These are phyloP conservation scores for Penicillium canescens DNA, from an alignment of 495 filamentous ascomycete species.

Conservation along the genomic window DNA sequence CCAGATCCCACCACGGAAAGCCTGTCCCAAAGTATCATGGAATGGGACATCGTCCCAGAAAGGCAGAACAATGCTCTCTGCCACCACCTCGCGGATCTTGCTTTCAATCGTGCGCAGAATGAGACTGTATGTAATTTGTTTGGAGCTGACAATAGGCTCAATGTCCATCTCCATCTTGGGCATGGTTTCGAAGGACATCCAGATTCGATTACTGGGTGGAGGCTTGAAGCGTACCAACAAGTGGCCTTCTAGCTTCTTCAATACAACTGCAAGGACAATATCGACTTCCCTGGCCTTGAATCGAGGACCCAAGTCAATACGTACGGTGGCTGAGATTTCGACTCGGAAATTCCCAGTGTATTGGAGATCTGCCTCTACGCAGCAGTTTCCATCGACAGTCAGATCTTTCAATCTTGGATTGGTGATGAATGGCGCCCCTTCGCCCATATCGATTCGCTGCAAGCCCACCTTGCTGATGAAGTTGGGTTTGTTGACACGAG, in stretches of 20 bases:
- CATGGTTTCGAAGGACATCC: slow-evolving; percentile 90
- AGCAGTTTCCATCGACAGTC: slow-evolving; percentile 86
- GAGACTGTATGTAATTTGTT: slow-evolving; percentile 90
- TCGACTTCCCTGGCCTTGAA: slow-evolving; percentile 92
- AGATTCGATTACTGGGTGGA: slow-evolving; percentile 90
- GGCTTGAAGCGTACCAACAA: slow-evolving; percentile 85
- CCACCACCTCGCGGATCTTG: slow-evolving; percentile 87
- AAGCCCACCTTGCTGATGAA: slow-evolving; percentile 82
- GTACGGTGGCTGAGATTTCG: slow-evolving; percentile 85
- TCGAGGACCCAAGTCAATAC: slow-evolving; percentile 82
- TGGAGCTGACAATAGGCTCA: slow-evolving; percentile 90
- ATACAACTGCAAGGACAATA: slow-evolving; percentile 79
- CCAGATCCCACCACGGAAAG: slow-evolving; percentile 90
- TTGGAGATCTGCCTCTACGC: slow-evolving; percentile 78
- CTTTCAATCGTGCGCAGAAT: slow-evolving; percentile 93
- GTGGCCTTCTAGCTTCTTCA: slow-evolving; percentile 87
- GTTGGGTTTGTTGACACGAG: slow-evolving; percentile 85
- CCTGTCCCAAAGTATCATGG: slow-evolving; percentile 70
- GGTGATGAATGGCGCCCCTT: slow-evolving; percentile 83
- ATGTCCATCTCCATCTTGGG: slow-evolving; percentile 91
- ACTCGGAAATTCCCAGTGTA: slow-evolving; percentile 88
- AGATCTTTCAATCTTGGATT: slow-evolving; percentile 88
- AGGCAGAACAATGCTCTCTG: slow-evolving; percentile 88
- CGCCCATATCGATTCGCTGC: slow-evolving; percentile 80
- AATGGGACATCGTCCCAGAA: slow-evolving; percentile 97